Evolutionary conservation across 768 basidiomycete genomes (phyloP), one percentile per base, ranked within the genome.

Genomic region (Xanthoconium stramineum): DNA sequence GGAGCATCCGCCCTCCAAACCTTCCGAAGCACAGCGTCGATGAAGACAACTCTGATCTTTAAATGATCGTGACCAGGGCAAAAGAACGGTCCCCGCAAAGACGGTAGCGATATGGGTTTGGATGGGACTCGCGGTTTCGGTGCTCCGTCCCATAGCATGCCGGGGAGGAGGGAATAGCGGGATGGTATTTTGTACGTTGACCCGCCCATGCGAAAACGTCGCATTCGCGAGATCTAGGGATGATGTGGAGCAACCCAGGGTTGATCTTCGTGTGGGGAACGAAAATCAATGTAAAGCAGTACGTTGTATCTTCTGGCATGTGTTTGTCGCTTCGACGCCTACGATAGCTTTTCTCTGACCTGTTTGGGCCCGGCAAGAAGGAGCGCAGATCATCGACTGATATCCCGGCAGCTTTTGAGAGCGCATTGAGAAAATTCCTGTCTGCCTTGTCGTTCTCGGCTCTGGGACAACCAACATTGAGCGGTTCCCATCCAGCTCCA

Each of bases 361-460:
- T 53, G 37, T 56, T 56, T 29, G 53, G 28, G 13, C 53, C 53
- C 2, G 53, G 53, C 15, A 53, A 24, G 30, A 53, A 53, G 9
- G 30, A 39, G 30, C 44, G 55, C 17, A 46, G 13, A 30, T 56
- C 55, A 12, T n/a, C 24, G 17, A 54, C 11, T 13, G 55, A 45
- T n/a, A 56, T 56, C 19, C 51, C 44, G 6, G 55, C 54, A 6
- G 55, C 55, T 9, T 55, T 53, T 2, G 55, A 56, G 19, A 56
- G 55, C 5, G 1, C 24, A 12, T 20, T 17, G 2, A 56, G 45
- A 30, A 56, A 55, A 20, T 11, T 19, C 3, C 17, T 19, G 20
- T 56, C 55, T 19, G 55, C 51, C 32, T 56, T 56, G 20, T 56
- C 55, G 14, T 56, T 56, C 44, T 56, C 55, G 8, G 55, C 50